These are phyloP conservation scores for Pythium aristosporum DNA, from an alignment of 352 stramenopile species.

Conservation along the genomic window DNA sequence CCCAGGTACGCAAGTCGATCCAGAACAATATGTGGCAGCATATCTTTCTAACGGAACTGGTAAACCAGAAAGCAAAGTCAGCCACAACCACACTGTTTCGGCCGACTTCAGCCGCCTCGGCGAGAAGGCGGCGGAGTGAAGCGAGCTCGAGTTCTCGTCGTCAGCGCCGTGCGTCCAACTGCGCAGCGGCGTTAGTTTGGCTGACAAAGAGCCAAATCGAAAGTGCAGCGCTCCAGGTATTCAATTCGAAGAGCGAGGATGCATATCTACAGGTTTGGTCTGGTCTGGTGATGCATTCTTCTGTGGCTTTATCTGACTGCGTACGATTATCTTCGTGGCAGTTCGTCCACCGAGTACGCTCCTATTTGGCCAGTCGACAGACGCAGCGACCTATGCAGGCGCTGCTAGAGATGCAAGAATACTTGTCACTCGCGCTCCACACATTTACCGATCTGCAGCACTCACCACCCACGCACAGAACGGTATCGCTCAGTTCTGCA, in stretches of 20 bases:
- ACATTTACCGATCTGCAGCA: conserved; percentile 12
- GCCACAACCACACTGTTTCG: conserved; percentile 7
- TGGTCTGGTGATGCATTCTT: background rate
- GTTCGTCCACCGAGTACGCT: conserved; percentile 23
- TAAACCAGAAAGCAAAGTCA: conserved; percentile 5
- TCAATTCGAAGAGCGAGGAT: conserved; percentile 48
- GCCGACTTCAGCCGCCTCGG: conserved; percentile 17
- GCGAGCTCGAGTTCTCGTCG: conserved; percentile 1
- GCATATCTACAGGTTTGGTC: conserved; percentile 41
- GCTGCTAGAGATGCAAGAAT: conserved; percentile 21
- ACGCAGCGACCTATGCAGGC: conserved; percentile 2
- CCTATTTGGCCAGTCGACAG: conserved; percentile 8
- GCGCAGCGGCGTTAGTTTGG: conserved; percentile 27
- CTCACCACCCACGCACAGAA: background rate
- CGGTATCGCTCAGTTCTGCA: conserved; percentile 14
- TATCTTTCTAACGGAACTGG: background rate
- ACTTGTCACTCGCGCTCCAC: conserved; percentile 15
- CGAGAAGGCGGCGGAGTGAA: conserved; percentile 7
- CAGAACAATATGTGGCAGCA: background rate
- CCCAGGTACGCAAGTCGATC: conserved; percentile 33
- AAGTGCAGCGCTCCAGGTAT: conserved; percentile 38
- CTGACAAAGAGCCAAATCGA: conserved; percentile 53
- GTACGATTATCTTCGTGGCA: background rate
- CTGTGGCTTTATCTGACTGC: background rate
- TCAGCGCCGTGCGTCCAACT: background rate